These are phyloP conservation scores for Phalaenopsis hybrid DNA, from an alignment of 116 monocot genomes.

Conservation along the genomic window DNA sequence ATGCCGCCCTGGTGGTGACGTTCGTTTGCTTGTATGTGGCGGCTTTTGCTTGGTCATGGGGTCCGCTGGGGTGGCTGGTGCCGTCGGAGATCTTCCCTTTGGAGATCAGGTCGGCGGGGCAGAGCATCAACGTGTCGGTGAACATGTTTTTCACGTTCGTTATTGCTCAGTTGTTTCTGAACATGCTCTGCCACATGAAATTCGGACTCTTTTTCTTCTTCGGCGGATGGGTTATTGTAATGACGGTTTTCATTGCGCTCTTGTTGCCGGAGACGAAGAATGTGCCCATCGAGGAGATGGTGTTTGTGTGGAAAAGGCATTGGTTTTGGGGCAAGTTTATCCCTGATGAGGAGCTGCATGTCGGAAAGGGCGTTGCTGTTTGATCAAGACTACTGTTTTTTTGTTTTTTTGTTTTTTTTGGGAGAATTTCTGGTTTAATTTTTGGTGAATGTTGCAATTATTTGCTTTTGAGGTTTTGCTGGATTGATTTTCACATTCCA, in stretches of 20 bases:
- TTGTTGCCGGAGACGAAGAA: conserved; percentile 21
- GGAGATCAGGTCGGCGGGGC: conserved; percentile 16
- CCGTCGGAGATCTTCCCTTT: conserved; percentile 15
- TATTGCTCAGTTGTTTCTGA: conserved; percentile 11
- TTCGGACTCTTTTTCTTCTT: conserved; percentile 21
- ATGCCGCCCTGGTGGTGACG: not conserved
- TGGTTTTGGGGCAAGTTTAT: conserved; percentile 19
- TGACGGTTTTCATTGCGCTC: conserved; percentile 9
- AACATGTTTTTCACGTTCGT: conserved; percentile 23
- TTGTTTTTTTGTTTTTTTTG: no score
- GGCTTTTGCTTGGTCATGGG: conserved; percentile 20
- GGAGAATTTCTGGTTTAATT: no score
- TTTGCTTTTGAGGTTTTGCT: no score
- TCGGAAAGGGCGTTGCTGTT: not conserved
- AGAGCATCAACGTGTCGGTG: conserved; percentile 16
- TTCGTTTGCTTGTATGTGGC: conserved; percentile 19
- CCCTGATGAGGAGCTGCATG: not conserved
- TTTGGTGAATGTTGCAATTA: no score
- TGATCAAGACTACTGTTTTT: no score
- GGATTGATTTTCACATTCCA: no score
- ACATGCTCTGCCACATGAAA: conserved; percentile 18
- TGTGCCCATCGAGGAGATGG: conserved; percentile 18
- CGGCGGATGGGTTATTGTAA: conserved; percentile 10
- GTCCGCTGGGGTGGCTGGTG: conserved; percentile 14
- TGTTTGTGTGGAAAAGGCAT: conserved; percentile 11